Base-by-base conservation (phyloP, 148 eudicot species). In the Gaultheria prostrata region DNA sequence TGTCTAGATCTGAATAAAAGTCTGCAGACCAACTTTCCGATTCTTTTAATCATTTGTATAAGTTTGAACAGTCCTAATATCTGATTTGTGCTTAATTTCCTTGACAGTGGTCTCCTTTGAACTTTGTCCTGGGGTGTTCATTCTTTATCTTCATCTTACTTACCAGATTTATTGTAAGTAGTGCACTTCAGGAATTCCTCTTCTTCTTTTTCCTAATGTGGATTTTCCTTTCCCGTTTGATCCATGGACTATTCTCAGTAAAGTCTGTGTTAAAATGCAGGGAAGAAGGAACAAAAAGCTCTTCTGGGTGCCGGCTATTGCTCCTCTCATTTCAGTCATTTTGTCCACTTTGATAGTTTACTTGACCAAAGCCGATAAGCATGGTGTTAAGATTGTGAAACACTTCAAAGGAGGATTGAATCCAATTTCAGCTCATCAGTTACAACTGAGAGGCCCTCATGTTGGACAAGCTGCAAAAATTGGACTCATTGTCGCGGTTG, bases 231-330 rank as follows among this genome's bases (percentile, higher is more conserved):
- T 54, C 33, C 63, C 13, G 15, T 79, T 79, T 79, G 49, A 20
- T 43, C 39, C 72, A 57, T 78, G 65, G 54, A 79, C 11, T 51
- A 46, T 59, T 51, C 43, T 39, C 43, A 6, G 7, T 9, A 79
- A 56, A 56, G 17, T 45, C 57, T 17, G 53, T 79, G 1, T 59
- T 35, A 26, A 79, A n/a, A n/a, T 79, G 48, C 88, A 90, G 92
- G 90, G 92, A 4, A 85, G 82, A 83, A 90, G 85, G 84, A 85
- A 90, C 84, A 86, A 77, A 83, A 90, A 82, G 76, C 80, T 90
- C 10, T 90, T 87, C 86, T 90, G 92, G 92, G 17, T 90, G 74
- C 87, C 92, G n/a, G 92, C 92, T 1, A 84, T 87, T 49, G 92
- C 92, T 18, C 92, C 90, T 18, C 88, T 90, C 8, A 24, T 88